phyloP scores from a whole-genome alignment of 2,329 filamentous ascomycete species.

The Chaetomiaceae sp. region DNA sequence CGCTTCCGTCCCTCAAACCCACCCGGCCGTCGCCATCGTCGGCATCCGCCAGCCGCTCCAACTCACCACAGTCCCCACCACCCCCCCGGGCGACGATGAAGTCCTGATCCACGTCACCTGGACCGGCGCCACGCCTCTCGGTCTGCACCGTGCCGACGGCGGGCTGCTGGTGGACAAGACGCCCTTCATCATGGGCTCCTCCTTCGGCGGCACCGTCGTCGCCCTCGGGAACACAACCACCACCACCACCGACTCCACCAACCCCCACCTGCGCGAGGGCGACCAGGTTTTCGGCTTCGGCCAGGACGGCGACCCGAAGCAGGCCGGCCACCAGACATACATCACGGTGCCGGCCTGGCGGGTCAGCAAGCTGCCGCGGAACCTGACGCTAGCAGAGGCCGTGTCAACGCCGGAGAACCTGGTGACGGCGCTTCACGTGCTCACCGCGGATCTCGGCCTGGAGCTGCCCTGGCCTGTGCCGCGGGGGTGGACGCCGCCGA shows the following conservation, averaged over 20 bases:
- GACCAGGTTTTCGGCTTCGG: conserved; percentile 53
- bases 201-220: conserved; percentile 47
- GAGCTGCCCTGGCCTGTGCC: conserved; percentile 52
- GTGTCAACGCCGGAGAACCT: conserved; percentile 52
- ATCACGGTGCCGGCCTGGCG: conserved; percentile 46
- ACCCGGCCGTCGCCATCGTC: conserved; percentile 24
- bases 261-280: conserved; percentile 37
- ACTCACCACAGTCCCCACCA: conserved; percentile 24
- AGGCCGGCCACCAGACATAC: conserved; percentile 52
- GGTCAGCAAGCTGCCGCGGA: conserved; percentile 39
- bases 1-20: conserved; percentile 22
- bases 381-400: conserved; percentile 38
- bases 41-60: conserved; percentile 22
- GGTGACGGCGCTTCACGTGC: conserved; percentile 53
- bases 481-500: not conserved
- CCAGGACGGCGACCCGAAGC: conserved; percentile 36
- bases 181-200: conserved; percentile 46
- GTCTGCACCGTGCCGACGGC: conserved; percentile 56
- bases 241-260: too few species aligned
- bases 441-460: conserved; percentile 44
- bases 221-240: too few species aligned
- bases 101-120: conserved; percentile 50
- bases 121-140: conserved; percentile 55
- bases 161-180: conserved; percentile 44
- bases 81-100: conserved; percentile 38